These are phyloP conservation scores for Eremomyces bilateralis DNA, from an alignment of 495 filamentous ascomycete species.

Conservation along the genomic window DNA sequence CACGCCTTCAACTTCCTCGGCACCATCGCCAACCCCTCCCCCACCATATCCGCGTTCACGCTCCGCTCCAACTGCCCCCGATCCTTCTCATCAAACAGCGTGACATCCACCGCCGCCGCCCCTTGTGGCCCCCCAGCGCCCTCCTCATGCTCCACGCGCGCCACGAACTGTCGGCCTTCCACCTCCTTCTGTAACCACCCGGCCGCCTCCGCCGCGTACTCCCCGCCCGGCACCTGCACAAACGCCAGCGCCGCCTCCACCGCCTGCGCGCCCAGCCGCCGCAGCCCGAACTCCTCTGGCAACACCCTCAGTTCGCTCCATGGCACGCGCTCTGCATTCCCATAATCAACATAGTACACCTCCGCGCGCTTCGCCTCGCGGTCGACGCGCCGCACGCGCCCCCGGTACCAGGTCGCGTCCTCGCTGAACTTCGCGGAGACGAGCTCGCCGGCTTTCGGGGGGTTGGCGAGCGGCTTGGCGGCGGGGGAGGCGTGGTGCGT, in stretches of 20 bases:
- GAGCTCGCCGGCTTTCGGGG: constrained; percentile 77
- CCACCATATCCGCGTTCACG: constrained; percentile 66
- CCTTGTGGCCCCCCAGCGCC: too few relatives aligned
- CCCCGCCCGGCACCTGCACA: constrained; percentile 49
- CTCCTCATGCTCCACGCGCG: constrained; percentile 65
- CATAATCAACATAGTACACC: constrained; percentile 88
- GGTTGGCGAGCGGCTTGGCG: constrained; percentile 36
- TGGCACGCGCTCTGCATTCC: constrained; percentile 71
- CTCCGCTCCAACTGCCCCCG: constrained; percentile 34
- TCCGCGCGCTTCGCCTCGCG: constrained; percentile 71
- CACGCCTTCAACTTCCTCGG: constrained; percentile 71
- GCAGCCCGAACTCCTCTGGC: constrained; percentile 24
- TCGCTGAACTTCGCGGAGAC: constrained; percentile 75
- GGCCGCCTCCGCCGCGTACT: constrained; percentile 66
- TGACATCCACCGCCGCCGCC: constrained; percentile 62
- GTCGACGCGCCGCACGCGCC: constrained; percentile 75
- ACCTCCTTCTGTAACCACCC: constrained; percentile 45
- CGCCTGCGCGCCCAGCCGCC: constrained; percentile 66
- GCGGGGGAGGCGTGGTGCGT: constrained; percentile 61
- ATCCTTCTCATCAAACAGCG: constrained; percentile 59
- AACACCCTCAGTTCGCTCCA: constrained; percentile 69
- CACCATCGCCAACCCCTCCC: constrained; percentile 73
- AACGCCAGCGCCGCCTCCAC: constrained; percentile 74
- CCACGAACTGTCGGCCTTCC: constrained; percentile 49
- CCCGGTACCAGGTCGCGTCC: constrained; percentile 88